Evolutionary conservation across 202 grass and related monocot species (phyloP), one percentile per base, ranked within the genome.

Genomic region (Elaeis oleifera): DNA sequence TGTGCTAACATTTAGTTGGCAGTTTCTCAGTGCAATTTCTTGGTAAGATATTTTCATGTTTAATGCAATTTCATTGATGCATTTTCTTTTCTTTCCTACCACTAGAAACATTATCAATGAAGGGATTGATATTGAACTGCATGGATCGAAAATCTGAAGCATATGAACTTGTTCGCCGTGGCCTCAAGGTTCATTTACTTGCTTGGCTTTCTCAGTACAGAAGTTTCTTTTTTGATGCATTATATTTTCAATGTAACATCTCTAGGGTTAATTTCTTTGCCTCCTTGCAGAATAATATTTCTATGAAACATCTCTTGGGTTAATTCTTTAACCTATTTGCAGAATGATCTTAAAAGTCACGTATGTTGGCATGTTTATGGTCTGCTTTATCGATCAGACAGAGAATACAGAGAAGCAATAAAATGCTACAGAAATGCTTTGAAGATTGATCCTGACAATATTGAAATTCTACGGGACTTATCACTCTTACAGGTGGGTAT

Each of bases 331-430:
- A 31, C 70, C 67, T 66, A 54, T 78, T 23, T 67, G 52, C 81
- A 99, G 95, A 87, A 99, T 65, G 85, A 99, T 82, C 85, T 99
- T 75, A 99, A 99, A 83, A 99, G 95, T 71, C 95, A 99, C 76
- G 95, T 99, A 53, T 99, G 95, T 70, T 99, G 95, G 95, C 95
- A 99, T 68, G 95, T 99, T 58, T 99, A 99, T 69, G 95, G 95
- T 62, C 78, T 99, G 68, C 95, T 99, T 28, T 99, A 99, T 67
- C 79, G 95, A 73, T 99, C 89, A 62, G 95, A 95, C 64, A 90
- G 95, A 77, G 95, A 99, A 71, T 99, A 99, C 67, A 90, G 95
- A 80, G 95, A 99, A 90, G 95, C 95, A 78, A 99, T 99, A 61
- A 99, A 99, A 80, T 90, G 89, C 76, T 99, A 99, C 57, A 84